A percentile compares a stretch with the other conserved stretches of the same genome.
Conservation (phyloP, 768 basidiomycete genomes). For the Pholiota molesta region DNA sequence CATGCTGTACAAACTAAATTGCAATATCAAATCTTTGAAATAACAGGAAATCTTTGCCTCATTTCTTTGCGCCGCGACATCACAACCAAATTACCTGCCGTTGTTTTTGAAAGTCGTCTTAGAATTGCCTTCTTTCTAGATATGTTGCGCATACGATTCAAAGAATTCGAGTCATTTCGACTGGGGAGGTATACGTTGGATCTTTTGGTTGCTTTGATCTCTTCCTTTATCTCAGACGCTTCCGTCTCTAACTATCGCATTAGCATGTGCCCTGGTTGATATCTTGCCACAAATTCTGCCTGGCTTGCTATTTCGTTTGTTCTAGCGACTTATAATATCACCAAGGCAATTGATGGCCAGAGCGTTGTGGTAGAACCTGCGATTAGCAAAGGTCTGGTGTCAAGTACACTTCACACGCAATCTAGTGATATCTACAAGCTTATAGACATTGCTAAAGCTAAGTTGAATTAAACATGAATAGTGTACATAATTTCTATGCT, state of each 20-base stretch:
- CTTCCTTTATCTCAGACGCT: no score
- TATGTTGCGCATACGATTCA: no score
- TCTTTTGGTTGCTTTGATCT: no score
- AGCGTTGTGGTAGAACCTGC: slow-evolving; percentile 26
- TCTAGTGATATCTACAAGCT: background rate
- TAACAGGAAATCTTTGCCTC: background rate
- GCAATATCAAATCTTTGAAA: background rate
- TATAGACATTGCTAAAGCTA: background rate
- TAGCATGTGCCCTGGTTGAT: slow-evolving; percentile 40
- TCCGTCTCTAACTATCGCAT: no score
- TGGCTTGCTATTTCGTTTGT: slow-evolving; percentile 35
- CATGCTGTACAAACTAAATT: background rate
- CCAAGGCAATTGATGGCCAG: slow-evolving; percentile 31
- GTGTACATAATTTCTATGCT: slow-evolving; percentile 18
- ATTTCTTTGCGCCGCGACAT: no score
- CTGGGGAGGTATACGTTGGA: no score
- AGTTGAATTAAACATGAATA: slow-evolving; percentile 3
- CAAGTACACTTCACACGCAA: slow-evolving; percentile 1
- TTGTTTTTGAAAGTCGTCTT: no score
- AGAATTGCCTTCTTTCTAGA: no score
- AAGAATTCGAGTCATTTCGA: no score
- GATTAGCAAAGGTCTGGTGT: slow-evolving; percentile 23
- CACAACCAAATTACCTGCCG: no score
- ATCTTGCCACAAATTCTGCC: slow-evolving; percentile 31
- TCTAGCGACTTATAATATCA: slow-evolving; percentile 30